Evolutionary conservation across 768 basidiomycete genomes (phyloP), one percentile per base, ranked within the genome.

Genomic region (Lactifluus subvellereus): DNA sequence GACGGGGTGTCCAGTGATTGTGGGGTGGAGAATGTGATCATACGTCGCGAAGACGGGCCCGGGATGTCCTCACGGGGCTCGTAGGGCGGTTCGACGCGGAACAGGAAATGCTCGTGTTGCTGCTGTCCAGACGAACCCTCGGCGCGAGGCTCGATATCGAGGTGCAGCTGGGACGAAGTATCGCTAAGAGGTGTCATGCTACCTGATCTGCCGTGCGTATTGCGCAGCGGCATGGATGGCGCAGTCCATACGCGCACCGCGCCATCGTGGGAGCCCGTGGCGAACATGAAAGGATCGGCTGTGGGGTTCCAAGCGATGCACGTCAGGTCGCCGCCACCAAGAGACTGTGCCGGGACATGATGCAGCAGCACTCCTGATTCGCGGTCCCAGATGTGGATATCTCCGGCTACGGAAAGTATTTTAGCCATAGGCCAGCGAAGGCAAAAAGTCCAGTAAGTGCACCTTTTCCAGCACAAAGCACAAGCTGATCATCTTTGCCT

Each of bases 351-450:
- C 14, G 81, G 83, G 67, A 93, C 79, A 65, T 85, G 81, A 65
- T 90, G 89, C 3, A 93, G 77, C 1, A 90, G 75, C 8, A 83
- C 79, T 6, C 82, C 91, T 11, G 87, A 87, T 74, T 91, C 89
- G 62, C 85, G 83, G 69, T 93, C 91, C 91, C 91, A 93, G 13
- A 92, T 88, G 69, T 89, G 86, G 14, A 93, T 85, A 68, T 91
- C 88, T 4, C 91, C 91, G 64, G 82, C 90, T 91, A 63, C 50
- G 49, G 20, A 47, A 60, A n/a, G n/a, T 40, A 37, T 22, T 4
- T 47, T 66, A 52, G 35, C 55, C 60, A 35, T 14, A 54, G 54
- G 32, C 43, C 22, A 59, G 27, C 51, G 30, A 9, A 40, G 4
- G 32, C 38, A 59, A 8, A 51, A 56, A 50, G 16, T 4, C 13